Evolutionary conservation across 176 grass and related monocot species (phyloP).

Genomic region (Musa itinerans): DNA sequence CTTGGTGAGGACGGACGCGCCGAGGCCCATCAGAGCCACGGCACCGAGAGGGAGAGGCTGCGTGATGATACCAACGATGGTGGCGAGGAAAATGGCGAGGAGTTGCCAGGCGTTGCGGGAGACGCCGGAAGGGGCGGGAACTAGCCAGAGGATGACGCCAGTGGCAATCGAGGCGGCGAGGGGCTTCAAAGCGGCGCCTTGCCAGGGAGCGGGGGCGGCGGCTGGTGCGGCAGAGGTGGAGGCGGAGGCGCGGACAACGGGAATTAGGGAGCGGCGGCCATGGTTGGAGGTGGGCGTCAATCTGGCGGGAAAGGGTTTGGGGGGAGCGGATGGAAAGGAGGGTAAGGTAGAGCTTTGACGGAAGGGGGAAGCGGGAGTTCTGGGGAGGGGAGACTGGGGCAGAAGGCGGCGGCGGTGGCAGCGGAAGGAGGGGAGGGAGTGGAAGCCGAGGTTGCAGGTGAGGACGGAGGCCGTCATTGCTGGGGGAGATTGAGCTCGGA

Average conservation of each 20-base stretch:
- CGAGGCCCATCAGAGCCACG: conserved; percentile 75
- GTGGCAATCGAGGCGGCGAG: conserved; percentile 47
- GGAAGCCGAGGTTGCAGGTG: conserved; percentile 24
- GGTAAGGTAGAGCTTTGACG: conserved; percentile 20
- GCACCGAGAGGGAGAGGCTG: conserved; percentile 93
- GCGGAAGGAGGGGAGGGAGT: conserved; percentile 20
- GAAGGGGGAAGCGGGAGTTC: conserved; percentile 3
- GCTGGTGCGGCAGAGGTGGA: not conserved
- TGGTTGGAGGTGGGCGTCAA: not conserved
- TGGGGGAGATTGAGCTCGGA: not conserved
- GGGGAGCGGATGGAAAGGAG: conserved; percentile 15
- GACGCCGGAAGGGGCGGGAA: conserved; percentile 67
- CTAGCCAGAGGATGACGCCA: conserved; percentile 58
- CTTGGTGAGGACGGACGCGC: conserved; percentile 70
- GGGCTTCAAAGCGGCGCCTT: conserved; percentile 70
- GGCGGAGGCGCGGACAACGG: not conserved
- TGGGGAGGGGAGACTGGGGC: not conserved
- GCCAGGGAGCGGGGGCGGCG: conserved; percentile 25
- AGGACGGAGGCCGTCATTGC: conserved; percentile 33
- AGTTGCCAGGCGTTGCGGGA: conserved; percentile 83
- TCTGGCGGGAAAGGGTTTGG: conserved; percentile 4
- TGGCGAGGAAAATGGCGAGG: conserved; percentile 80
- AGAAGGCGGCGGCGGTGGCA: conserved; percentile 11
- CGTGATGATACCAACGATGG: conserved; percentile 93
- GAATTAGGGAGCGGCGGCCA: not conserved